Conservation (phyloP, 1,284 basidiomycete species). For the Volvariella volvacea region DNA sequence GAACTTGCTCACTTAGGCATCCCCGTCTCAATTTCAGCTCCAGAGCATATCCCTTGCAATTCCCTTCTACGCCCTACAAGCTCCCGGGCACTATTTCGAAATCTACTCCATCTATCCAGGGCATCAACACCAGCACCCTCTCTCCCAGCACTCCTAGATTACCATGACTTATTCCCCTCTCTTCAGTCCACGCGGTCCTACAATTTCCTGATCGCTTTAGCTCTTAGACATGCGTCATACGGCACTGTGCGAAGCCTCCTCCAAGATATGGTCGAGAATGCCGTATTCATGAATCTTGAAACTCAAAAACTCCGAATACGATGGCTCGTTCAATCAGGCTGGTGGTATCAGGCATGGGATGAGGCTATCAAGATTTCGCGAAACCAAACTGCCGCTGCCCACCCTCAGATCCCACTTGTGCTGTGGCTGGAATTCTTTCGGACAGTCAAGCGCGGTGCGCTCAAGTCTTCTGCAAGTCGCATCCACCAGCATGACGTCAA, state of each 20-base stretch:
- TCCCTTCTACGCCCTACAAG: conserved; percentile 15
- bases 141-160: conserved; percentile 38
- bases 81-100: conserved; percentile 31
- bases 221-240: conserved; percentile 36
- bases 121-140: conserved; percentile 20
- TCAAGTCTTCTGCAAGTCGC: conserved; percentile 1
- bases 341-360: conserved; percentile 44
- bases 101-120: conserved; percentile 35
- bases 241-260: conserved; percentile 36
- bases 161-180: conserved; percentile 35
- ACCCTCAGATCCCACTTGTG: conserved; percentile 32
- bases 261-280: conserved; percentile 29
- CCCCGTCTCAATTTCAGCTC: conserved; percentile 1
- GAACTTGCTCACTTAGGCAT: conserved; percentile 11
- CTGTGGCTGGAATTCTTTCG: conserved; percentile 52
- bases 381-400: background rate
- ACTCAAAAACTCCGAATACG: conserved; percentile 44
- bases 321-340: conserved; percentile 38
- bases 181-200: conserved; percentile 44
- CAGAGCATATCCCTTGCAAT: background rate
- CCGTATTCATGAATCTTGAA: conserved; percentile 30
- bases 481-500: background rate
- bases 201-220: conserved; percentile 44
- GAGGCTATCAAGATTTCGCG: conserved; percentile 18
- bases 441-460: conserved; percentile 25